phyloP scores from a whole-genome alignment of 192 early-diverging fungal genomes.

The Backusella psychrophila region DNA sequence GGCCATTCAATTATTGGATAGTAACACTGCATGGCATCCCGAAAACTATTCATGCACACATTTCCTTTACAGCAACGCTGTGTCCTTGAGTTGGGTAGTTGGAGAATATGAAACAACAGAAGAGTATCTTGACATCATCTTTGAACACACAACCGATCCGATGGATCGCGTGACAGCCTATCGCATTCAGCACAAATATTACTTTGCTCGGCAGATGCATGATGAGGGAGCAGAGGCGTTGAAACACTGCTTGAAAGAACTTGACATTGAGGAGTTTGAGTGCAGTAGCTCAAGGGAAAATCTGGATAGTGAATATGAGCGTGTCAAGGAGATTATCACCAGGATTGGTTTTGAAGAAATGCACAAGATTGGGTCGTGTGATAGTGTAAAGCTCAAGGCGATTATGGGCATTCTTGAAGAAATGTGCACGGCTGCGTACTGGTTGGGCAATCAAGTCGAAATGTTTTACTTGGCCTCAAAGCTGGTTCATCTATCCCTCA shows the following conservation, averaged over 20 bases:
- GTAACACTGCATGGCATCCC: slow-evolving; percentile 6
- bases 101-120: slow-evolving; percentile 24
- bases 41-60: slow-evolving; percentile 3
- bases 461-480: slow-evolving; percentile 28
- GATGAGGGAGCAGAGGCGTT: slow-evolving; percentile 6
- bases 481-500: slow-evolving; percentile 19
- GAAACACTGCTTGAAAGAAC: slow-evolving; percentile 16
- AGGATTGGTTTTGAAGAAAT: slow-evolving; percentile 18
- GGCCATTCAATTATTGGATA: slow-evolving; percentile 14
- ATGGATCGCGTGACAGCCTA: slow-evolving; percentile 27
- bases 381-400: slow-evolving; percentile 7
- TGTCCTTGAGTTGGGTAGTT: slow-evolving; percentile 21
- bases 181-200: slow-evolving; percentile 24
- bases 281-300: neutral
- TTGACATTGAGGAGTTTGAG: slow-evolving; percentile 16
- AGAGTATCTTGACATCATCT: slow-evolving; percentile 9
- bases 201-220: slow-evolving; percentile 28
- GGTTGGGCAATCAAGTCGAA: slow-evolving; percentile 23
- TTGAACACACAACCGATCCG: slow-evolving; percentile 15
- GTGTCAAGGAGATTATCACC: slow-evolving; percentile 8
- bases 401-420: slow-evolving; percentile 30
- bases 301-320: neutral
- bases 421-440: slow-evolving; percentile 25
- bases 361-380: neutral
- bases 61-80: slow-evolving; percentile 19